These are phyloP conservation scores for Mycena chlorophos DNA, from an alignment of 768 basidiomycete species.

Conservation along the genomic window DNA sequence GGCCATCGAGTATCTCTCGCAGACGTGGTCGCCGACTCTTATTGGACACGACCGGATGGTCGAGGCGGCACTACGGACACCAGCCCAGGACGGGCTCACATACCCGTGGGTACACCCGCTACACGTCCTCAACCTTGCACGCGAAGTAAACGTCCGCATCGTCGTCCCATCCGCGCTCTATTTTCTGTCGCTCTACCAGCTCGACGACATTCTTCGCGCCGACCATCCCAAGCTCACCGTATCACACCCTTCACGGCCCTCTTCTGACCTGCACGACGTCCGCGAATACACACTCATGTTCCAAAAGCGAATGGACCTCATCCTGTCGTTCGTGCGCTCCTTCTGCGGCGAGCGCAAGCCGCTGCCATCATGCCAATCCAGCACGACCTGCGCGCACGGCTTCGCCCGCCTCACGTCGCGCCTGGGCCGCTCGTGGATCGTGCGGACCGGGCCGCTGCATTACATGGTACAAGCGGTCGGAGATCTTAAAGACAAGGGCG, in stretches of 20 bases:
- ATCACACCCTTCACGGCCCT: slow-evolving; percentile 51
- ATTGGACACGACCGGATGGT: slow-evolving; percentile 60
- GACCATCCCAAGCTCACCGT: slow-evolving; percentile 53
- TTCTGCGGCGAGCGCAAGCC: slow-evolving; percentile 37
- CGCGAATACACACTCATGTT: slow-evolving; percentile 56
- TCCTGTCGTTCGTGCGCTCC: slow-evolving; percentile 49
- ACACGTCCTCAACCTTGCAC: slow-evolving; percentile 56
- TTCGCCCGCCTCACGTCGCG: slow-evolving; percentile 45
- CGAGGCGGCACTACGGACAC: slow-evolving; percentile 44
- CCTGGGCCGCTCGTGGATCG: slow-evolving; percentile 48
- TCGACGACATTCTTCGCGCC: slow-evolving; percentile 46
- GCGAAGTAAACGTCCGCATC: slow-evolving; percentile 47
- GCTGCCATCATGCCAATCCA: slow-evolving; percentile 32
- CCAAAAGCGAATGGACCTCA: slow-evolving; percentile 50
- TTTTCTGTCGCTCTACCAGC: slow-evolving; percentile 58
- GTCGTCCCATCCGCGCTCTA: slow-evolving; percentile 54
- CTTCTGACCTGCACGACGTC: slow-evolving; percentile 46
- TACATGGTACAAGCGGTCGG: slow-evolving; percentile 51
- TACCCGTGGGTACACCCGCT: slow-evolving; percentile 62
- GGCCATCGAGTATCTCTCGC: slow-evolving; percentile 47
- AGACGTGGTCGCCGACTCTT: slow-evolving; percentile 56
- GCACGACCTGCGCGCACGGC: slow-evolving; percentile 37
- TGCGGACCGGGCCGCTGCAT: slow-evolving; percentile 53
- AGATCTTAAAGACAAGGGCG: slow-evolving; percentile 31
- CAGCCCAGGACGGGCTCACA: slow-evolving; percentile 43